Conservation (phyloP, 169 alveolate genomes). For the Plasmodium vinckei region DNA sequence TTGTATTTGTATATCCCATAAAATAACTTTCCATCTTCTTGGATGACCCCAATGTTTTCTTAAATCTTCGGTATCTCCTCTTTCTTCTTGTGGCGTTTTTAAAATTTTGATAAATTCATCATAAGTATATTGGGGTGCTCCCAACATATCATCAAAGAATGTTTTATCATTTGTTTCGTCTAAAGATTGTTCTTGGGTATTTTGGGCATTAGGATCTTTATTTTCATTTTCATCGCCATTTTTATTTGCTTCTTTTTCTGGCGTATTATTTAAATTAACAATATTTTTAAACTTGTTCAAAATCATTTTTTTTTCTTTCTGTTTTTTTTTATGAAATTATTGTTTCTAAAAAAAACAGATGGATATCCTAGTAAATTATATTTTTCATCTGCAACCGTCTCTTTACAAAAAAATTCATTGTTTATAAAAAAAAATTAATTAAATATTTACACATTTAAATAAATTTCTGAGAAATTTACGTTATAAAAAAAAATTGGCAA, state of each 20-base stretch:
- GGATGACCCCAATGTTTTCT: conserved; percentile 85
- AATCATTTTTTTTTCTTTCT: conserved; percentile 14
- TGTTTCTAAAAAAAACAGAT: neutral
- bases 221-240: conserved; percentile 39
- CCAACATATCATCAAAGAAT: conserved; percentile 80
- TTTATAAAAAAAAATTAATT: neutral
- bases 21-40: conserved; percentile 82
- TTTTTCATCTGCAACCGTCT: neutral
- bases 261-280: conserved; percentile 30
- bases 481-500: no score
- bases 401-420: neutral
- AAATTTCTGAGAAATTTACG: no score
- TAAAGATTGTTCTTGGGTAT: conserved; percentile 8
- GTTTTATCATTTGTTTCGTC: conserved; percentile 73
- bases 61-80: conserved; percentile 82
- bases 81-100: conserved; percentile 75
- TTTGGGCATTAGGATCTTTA: conserved; percentile 19
- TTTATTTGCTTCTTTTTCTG: conserved; percentile 40
- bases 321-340: neutral
- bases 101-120: conserved; percentile 83
- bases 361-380: neutral
- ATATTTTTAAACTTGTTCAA: conserved; percentile 52
- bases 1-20: conserved; percentile 80
- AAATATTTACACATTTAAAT: neutral
- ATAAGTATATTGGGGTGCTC: conserved; percentile 83